Conservation (phyloP, 495 filamentous ascomycete species). For the Hyphodiscus hymeniophilus region DNA sequence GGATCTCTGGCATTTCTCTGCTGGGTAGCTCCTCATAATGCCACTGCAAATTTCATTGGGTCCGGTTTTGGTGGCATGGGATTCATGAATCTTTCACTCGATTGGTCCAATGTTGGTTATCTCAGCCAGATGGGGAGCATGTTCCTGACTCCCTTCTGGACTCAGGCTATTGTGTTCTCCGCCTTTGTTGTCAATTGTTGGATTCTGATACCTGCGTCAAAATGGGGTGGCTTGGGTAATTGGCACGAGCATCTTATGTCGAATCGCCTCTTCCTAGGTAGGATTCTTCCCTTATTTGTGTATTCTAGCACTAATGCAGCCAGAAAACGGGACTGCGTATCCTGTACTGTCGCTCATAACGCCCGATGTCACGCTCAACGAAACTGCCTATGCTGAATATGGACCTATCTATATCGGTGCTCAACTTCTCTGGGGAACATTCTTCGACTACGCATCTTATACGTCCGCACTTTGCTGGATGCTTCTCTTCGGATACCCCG, state of each 20-base stretch:
- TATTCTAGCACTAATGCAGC: background rate
- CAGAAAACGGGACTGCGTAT: slow-evolving; percentile 40
- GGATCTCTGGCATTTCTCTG: slow-evolving; percentile 53
- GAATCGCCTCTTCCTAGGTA: slow-evolving; percentile 39
- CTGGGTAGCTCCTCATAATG: slow-evolving; percentile 49
- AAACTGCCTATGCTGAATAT: slow-evolving; percentile 42
- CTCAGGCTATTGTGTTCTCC: slow-evolving; percentile 42
- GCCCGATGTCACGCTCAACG: slow-evolving; percentile 38
- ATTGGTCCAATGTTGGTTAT: slow-evolving; percentile 49
- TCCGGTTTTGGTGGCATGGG: slow-evolving; percentile 51
- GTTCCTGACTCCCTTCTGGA: slow-evolving; percentile 47
- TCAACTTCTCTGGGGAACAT: slow-evolving; percentile 45
- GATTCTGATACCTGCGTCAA: slow-evolving; percentile 46
- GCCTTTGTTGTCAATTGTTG: slow-evolving; percentile 48
- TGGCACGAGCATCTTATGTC: slow-evolving; percentile 46
- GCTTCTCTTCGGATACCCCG: slow-evolving; percentile 41
- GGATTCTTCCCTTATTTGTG: background rate
- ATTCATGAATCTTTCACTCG: slow-evolving; percentile 45
- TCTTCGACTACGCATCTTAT: slow-evolving; percentile 50
- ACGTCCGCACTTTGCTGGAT: slow-evolving; percentile 50
- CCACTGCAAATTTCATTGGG: slow-evolving; percentile 49
- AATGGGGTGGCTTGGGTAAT: slow-evolving; percentile 43
- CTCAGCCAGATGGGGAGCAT: slow-evolving; percentile 38
- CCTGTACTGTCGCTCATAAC: slow-evolving; percentile 39
- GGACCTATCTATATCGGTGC: slow-evolving; percentile 44